Evolutionary conservation across 202 grass and related monocot species (phyloP), one percentile per base, ranked within the genome.

Genomic region (Elaeis oleifera): DNA sequence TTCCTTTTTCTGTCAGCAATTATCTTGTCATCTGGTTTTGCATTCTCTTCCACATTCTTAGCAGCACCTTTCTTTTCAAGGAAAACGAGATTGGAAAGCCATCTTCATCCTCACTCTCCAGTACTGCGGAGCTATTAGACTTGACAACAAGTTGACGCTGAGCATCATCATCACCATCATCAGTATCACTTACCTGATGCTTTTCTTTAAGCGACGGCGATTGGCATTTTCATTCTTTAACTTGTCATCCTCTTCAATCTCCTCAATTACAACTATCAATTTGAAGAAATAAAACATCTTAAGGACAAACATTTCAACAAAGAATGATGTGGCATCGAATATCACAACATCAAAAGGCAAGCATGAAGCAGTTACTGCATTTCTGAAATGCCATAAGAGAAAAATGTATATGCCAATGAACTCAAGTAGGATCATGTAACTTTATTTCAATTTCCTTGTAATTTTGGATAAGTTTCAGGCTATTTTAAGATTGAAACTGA

Each of bases 101-200:
- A 75, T 99, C 85, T 73, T 99, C 94, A 64, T 99, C 94, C 77
- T 99, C 94, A 61, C 88, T 99, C 71, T 85, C 81, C 53, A 79
- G 6, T 5, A 57, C 58, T 69, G 67, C 78, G 78, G 71, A 27
- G 51, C 59, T 13, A 68, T 58, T 39, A 65, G 61, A 49, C 27
- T 79, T 76, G 23, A 82, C 77, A 79, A 63, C 75, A 62, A 79
- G 84, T 80, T 83, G 80, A 58, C 16, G 67, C 58, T 77, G 22
- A 67, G 79, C 79, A 26, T 62, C 56, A 24, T 89, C 84, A 58
- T 70, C 27, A 4, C 56, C 50, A 1, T 71, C 69, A 61, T 76
- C 76, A 69, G 68, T 84, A 71, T 74, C 83, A 75, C 39, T 72
- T 3, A 39, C 28, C 29, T 76, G 60, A 53, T 81, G 76, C 67